Conservation (phyloP, 345 rosid genomes). For the Excoecaria cochinchinensis region DNA sequence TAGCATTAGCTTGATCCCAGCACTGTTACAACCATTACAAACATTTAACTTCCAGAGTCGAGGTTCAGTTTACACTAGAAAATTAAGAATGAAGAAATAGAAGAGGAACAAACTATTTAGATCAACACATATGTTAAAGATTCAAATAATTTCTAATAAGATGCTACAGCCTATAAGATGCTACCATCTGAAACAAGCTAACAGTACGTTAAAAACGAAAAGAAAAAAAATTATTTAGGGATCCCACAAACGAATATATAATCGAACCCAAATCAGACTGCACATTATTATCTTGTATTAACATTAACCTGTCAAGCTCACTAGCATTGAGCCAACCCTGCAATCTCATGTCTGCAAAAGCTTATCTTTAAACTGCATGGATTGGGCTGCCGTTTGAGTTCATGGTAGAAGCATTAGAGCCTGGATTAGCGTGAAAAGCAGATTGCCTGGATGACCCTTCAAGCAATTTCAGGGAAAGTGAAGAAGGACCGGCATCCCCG, state of each 20-base stretch:
- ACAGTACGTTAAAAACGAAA: not conserved
- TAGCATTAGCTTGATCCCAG: too few species aligned
- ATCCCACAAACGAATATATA: slow-evolving; percentile 34
- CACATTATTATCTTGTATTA: slow-evolving; percentile 39
- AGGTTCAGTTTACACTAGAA: too few species aligned
- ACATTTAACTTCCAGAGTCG: too few species aligned
- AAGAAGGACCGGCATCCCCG: slow-evolving; percentile 23
- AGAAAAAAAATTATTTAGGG: slow-evolving; percentile 24
- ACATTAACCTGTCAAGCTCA: slow-evolving; percentile 32
- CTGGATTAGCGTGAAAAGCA: slow-evolving; percentile 32
- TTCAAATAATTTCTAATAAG: slow-evolving; percentile 40
- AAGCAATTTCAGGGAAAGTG: slow-evolving; percentile 28
- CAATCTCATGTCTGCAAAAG: slow-evolving; percentile 15
- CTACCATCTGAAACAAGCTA: slow-evolving; percentile 26
- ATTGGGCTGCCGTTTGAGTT: slow-evolving; percentile 27
- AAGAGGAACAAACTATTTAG: not conserved
- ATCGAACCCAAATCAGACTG: slow-evolving; percentile 30
- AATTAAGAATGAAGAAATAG: not conserved
- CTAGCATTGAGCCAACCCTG: slow-evolving; percentile 24
- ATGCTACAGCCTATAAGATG: slow-evolving; percentile 28
- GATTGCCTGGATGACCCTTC: slow-evolving; percentile 33
- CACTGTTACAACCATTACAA: too few species aligned
- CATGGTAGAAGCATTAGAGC: slow-evolving; percentile 16
- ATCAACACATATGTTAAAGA: slow-evolving; percentile 11
- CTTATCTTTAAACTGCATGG: slow-evolving; percentile 27